Evolutionary conservation across 306 rosid genomes (phyloP), one percentile per base, ranked within the genome.

Genomic region (Corylus heterophylla): DNA sequence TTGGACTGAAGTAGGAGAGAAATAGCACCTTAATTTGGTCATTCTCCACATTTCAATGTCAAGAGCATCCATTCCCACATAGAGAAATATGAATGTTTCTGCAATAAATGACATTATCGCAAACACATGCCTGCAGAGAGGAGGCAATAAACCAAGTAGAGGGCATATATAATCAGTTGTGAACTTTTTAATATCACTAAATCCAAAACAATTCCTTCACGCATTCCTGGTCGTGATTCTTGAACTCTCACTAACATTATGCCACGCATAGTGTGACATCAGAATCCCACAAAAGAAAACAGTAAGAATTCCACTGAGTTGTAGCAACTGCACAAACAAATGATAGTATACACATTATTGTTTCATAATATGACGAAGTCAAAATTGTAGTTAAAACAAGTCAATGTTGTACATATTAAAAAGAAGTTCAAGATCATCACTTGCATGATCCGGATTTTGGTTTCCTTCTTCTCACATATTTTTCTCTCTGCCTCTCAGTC

Each of bases 31-130:
- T 82, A 95, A 85, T 51, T 88, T 70, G 25, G 89, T 91, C 83
- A 91, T 86, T 83, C 75, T 89, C 98, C 98, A 95, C 90, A 89
- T 95, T 84, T 76, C 94, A 8, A 91, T 85, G 88, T 94, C 98
- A 67, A 94, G 87, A 76, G 98, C 97, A 84, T 94, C 98, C 95
- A 91, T 92, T 66, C 98, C 98, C 81, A 94, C 97, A 49, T 89
- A 91, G 20, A 92, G 95, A 86, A 94, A 92, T 79, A 94, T 92
- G 90, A 93, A 93, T 13, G 97, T 91, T 80, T 92, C 97, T 9
- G 95, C 94, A 62, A 95, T 89, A 67, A 92, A 95, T 4, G 98
- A 92, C 91, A 92, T 84, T 87, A 94, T 87, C 18, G 96, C 91
- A 76, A 95, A 95, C 79, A 90, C 89, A 69, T 92, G 89, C 87